Conservation (phyloP, 116 monocot genomes). For the Dioscorea cayenensis region DNA sequence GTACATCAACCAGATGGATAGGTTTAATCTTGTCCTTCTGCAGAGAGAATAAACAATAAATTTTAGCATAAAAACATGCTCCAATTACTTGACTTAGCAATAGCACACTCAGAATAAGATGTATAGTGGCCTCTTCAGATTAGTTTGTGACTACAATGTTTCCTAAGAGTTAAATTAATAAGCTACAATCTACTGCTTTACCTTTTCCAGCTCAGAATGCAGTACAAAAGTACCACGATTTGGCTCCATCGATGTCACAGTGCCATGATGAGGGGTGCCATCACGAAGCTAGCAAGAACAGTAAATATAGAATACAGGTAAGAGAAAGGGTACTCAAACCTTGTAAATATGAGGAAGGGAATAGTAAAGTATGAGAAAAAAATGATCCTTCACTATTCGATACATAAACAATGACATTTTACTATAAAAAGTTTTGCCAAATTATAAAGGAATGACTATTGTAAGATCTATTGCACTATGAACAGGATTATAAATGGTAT, state of each 20-base stretch:
- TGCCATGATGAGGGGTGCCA: constrained; percentile 91
- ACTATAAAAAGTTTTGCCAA: background rate
- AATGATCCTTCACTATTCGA: background rate
- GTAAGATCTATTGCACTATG: background rate
- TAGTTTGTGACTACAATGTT: too few relatives aligned
- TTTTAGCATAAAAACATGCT: too few relatives aligned
- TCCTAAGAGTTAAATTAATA: too few relatives aligned
- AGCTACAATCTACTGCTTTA: constrained; percentile 9
- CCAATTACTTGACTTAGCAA: too few relatives aligned
- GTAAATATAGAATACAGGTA: constrained; percentile 1
- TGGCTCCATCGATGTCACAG: constrained; percentile 96
- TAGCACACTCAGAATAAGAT: too few relatives aligned
- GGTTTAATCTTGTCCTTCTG: constrained; percentile 69
- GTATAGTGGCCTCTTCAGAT: too few relatives aligned
- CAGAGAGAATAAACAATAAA: constrained; percentile 1
- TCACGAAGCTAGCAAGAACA: constrained; percentile 69
- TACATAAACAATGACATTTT: background rate
- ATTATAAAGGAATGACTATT: background rate
- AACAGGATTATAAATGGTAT: background rate
- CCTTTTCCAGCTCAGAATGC: constrained; percentile 75
- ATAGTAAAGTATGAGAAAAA: background rate
- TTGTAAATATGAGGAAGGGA: background rate
- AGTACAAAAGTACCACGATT: constrained; percentile 77
- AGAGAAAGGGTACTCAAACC: too few relatives aligned
- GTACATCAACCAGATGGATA: constrained; percentile 83